Conservation (phyloP, 2,329 filamentous ascomycete species). For the Colletotrichum theobromicola region DNA sequence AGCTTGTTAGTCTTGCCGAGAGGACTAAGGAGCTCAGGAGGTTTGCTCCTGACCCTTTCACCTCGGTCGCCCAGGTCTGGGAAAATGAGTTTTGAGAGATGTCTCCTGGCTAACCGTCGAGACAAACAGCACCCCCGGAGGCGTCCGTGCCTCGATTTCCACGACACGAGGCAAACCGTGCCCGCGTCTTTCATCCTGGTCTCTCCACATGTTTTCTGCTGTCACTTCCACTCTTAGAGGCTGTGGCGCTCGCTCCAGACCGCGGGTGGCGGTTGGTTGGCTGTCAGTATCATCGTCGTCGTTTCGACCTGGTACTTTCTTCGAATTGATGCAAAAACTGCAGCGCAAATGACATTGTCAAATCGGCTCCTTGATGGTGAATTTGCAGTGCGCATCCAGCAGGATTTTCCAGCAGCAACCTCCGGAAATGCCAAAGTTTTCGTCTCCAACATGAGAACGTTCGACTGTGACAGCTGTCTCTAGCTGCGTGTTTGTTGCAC, state of each 20-base stretch:
- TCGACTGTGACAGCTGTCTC: not conserved
- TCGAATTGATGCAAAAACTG: not conserved
- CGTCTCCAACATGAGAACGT: not conserved
- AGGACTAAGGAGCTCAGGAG: not conserved
- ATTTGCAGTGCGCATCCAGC: not conserved
- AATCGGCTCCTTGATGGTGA: not conserved
- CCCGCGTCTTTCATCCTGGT: slow-evolving; percentile 6
- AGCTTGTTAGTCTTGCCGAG: not conserved
- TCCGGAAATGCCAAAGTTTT: not conserved
- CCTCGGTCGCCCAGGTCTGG: not conserved
- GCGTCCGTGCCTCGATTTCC: not conserved
- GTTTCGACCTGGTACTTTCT: not conserved
- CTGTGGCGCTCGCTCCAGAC: not conserved
- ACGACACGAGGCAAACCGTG: slow-evolving; percentile 4
- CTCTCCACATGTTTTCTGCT: slow-evolving; percentile 11
- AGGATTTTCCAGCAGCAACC: not conserved
- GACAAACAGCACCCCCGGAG: not conserved
- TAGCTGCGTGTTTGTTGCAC: not conserved
- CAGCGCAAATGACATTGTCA: not conserved
- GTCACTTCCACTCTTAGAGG: not conserved
- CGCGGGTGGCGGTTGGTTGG: not conserved
- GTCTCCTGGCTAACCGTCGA: not conserved
- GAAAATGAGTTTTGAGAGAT: not conserved
- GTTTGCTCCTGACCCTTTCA: not conserved
- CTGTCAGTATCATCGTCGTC: not conserved